Evolutionary conservation across 768 basidiomycete genomes (phyloP).

Genomic region (Cystofilobasidium macerans): DNA sequence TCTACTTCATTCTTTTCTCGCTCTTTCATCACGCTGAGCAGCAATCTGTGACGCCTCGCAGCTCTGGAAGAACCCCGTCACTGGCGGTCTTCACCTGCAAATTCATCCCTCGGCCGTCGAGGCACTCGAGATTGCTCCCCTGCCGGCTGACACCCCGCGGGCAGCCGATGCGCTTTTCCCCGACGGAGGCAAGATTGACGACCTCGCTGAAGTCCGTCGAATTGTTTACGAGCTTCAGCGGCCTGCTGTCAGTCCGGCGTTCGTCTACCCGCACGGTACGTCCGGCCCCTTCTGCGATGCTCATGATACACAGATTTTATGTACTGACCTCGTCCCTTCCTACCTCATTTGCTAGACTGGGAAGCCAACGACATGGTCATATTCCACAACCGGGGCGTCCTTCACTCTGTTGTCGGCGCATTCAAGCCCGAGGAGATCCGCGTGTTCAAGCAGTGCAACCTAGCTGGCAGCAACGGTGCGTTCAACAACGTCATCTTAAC

Average conservation of each 20-base stretch:
- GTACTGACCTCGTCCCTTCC: too few species aligned
- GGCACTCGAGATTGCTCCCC: conserved; percentile 60
- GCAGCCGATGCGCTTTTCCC: conserved; percentile 61
- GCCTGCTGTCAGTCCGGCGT: conserved; percentile 37
- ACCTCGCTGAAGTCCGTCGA: conserved; percentile 59
- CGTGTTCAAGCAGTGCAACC: conserved; percentile 68
- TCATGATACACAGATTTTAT: too few species aligned
- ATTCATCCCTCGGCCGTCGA: conserved; percentile 71
- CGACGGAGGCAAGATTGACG: conserved; percentile 63
- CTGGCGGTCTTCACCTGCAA: conserved; percentile 70
- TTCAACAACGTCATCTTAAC: conserved; percentile 49
- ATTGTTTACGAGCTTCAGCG: conserved; percentile 64
- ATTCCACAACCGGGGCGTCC: conserved; percentile 74
- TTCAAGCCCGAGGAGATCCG: conserved; percentile 50
- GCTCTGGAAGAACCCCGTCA: conserved; percentile 88
- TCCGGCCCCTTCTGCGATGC: conserved; percentile 6
- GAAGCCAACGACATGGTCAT: conserved; percentile 61
- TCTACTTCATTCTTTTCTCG: not conserved
- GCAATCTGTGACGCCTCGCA: conserved; percentile 34
- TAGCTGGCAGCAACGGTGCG: conserved; percentile 62
- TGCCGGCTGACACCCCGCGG: conserved; percentile 51
- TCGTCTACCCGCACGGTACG: conserved; percentile 80
- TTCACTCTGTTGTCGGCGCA: conserved; percentile 68
- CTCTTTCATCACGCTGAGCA: not conserved
- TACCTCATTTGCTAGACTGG: conserved; percentile 31